Conservation (phyloP, 192 early-diverging fungal genomes). For the Cladochytrium replicatum region DNA sequence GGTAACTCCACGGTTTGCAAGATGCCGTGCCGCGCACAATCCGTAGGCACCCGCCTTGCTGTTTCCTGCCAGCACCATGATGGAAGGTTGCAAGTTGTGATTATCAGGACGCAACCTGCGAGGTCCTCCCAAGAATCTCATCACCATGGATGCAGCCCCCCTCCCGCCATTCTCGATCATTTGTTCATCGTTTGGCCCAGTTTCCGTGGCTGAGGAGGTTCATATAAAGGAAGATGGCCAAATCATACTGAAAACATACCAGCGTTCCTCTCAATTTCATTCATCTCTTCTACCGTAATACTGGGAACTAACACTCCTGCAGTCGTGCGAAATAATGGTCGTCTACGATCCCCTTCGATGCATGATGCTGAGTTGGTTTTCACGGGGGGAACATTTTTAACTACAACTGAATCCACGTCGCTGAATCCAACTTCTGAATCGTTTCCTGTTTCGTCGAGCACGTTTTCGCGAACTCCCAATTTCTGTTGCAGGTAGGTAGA, state of each 20-base stretch:
- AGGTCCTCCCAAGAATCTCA: slow-evolving; percentile 63
- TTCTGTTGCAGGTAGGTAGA: slow-evolving; percentile 25
- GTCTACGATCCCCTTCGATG: no score
- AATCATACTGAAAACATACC: slow-evolving; percentile 10
- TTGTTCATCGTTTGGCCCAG: slow-evolving; percentile 58
- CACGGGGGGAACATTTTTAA: no score
- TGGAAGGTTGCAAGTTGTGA: slow-evolving; percentile 60
- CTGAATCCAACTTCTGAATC: slow-evolving; percentile 36
- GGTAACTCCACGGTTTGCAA: slow-evolving; percentile 67
- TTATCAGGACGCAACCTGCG: slow-evolving; percentile 67
- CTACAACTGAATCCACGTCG: no score
- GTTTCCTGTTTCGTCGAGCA: slow-evolving; percentile 46
- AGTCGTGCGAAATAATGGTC: slow-evolving; percentile 18
- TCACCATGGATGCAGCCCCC: slow-evolving; percentile 56
- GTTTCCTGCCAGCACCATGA: slow-evolving; percentile 67
- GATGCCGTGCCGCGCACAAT: slow-evolving; percentile 60
- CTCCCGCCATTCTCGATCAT: slow-evolving; percentile 75
- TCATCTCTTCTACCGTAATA: slow-evolving; percentile 54
- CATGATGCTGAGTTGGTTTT: no score
- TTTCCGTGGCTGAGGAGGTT: slow-evolving; percentile 31
- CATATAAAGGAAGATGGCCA: not conserved
- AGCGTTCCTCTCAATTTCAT: slow-evolving; percentile 49
- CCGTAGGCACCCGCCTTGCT: slow-evolving; percentile 63
- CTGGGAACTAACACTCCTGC: slow-evolving; percentile 45
- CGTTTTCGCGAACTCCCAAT: slow-evolving; percentile 54